These are phyloP conservation scores for Exophiala lecanii-corni DNA, from an alignment of 2,329 filamentous ascomycete species.

Conservation along the genomic window DNA sequence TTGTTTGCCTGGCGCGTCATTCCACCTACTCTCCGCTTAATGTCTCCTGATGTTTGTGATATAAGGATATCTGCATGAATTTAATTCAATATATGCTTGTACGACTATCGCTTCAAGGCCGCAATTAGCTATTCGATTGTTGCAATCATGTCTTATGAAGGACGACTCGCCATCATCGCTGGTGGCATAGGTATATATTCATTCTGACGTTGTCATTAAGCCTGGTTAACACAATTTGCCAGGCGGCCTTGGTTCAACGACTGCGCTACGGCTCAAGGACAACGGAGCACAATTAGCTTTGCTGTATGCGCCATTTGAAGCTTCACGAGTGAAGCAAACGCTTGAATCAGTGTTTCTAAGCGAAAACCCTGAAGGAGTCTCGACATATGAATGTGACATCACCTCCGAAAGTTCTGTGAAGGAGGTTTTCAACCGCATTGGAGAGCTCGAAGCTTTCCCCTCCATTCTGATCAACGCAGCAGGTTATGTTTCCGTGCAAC, in stretches of 20 bases:
- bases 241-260: conserved; percentile 42
- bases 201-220: neutral
- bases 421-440: conserved; percentile 34
- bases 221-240: neutral
- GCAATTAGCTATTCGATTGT: too few relatives aligned
- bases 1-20: too few relatives aligned
- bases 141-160: conserved; percentile 37
- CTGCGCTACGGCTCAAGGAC: conserved; percentile 38
- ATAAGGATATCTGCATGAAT: too few relatives aligned
- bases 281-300: conserved; percentile 43
- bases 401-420: conserved; percentile 45
- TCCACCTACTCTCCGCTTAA: too few relatives aligned
- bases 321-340: conserved; percentile 33
- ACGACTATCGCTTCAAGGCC: too few relatives aligned
- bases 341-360: conserved; percentile 35
- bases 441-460: conserved; percentile 34
- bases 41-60: too few relatives aligned
- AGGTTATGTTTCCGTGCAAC: conserved; percentile 44
- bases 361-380: conserved; percentile 27
- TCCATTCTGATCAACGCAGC: conserved; percentile 41
- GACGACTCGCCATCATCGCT: conserved; percentile 40
- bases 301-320: conserved; percentile 46
- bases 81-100: too few relatives aligned
- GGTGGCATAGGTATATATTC: conserved; percentile 38
- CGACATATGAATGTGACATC: conserved; percentile 44